phyloP scores from a whole-genome alignment of 2,329 filamentous ascomycete species.

The Ophiostoma quercus region DNA sequence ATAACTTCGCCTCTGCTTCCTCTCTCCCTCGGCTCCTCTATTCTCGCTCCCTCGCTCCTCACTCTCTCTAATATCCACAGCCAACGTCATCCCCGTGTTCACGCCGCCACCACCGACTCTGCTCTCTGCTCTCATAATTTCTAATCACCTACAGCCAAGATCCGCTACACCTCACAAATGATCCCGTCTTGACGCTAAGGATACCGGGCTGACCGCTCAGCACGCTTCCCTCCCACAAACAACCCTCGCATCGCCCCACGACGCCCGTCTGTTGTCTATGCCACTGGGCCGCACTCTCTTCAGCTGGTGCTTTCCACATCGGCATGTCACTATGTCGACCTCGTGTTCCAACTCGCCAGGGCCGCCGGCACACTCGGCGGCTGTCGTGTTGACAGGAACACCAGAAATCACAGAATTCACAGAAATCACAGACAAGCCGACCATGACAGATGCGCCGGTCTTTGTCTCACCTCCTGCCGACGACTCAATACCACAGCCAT shows the following conservation, averaged over 20 bases:
- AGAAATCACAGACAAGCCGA: neutral
- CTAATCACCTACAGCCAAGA: neutral
- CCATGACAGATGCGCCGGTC: neutral
- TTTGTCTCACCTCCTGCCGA: neutral
- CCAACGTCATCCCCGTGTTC: slow-evolving; percentile 15
- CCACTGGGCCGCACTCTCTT: slow-evolving; percentile 16
- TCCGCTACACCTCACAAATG: neutral
- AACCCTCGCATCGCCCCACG: neutral
- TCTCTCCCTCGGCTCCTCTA: neutral
- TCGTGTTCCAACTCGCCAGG: neutral
- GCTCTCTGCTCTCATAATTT: neutral
- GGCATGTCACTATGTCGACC: slow-evolving; percentile 23
- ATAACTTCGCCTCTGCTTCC: neutral
- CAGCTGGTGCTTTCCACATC: slow-evolving; percentile 21
- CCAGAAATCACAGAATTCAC: neutral
- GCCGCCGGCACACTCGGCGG: neutral
- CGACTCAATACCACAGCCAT: neutral
- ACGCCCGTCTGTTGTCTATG: neutral
- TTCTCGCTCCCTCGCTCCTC: slow-evolving; percentile 10
- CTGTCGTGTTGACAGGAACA: neutral
- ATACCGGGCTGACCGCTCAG: slow-evolving; percentile 12
- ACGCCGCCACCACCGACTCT: neutral
- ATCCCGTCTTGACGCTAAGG: slow-evolving; percentile 11
- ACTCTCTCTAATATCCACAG: neutral
- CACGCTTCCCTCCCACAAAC: slow-evolving; percentile 3